These are phyloP conservation scores for Lasiosphaeria hispida DNA, from an alignment of 495 filamentous ascomycete species.

Conservation along the genomic window DNA sequence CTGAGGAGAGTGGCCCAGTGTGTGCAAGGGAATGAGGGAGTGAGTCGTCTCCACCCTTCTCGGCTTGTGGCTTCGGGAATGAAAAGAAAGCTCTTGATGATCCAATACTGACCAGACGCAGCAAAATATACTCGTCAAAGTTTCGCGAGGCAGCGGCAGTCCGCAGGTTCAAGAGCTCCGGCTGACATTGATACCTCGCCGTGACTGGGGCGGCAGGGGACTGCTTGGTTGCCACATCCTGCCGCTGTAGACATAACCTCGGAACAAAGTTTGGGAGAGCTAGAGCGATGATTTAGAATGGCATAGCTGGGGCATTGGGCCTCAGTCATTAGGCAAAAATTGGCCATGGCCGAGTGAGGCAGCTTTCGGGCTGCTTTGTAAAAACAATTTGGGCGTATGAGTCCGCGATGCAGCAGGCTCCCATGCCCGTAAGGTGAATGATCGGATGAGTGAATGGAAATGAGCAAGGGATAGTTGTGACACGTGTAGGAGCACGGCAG, in stretches of 20 bases:
- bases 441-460: no score
- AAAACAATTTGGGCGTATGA: no score
- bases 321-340: no score
- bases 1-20: constrained; percentile 79
- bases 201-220: constrained; percentile 85
- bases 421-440: no score
- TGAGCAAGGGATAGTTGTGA: no score
- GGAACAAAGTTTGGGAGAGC: not conserved
- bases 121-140: constrained; percentile 68
- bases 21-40: constrained; percentile 85
- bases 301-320: not conserved
- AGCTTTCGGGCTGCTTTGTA: no score
- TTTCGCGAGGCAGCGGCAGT: constrained; percentile 52
- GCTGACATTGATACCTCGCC: constrained; percentile 68
- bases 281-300: not conserved
- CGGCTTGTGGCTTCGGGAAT: not conserved
- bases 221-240: constrained; percentile 85
- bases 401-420: no score
- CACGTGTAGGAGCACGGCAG: no score
- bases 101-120: constrained; percentile 31
- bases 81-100: no score
- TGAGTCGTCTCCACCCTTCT: constrained; percentile 46
- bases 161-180: constrained; percentile 55
- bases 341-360: no score
- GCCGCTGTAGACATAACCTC: constrained; percentile 54